Evolutionary conservation across 75 land plant genomes (phyloP), one percentile per base, ranked within the genome.

Genomic region (Pinus tabuliformis): DNA sequence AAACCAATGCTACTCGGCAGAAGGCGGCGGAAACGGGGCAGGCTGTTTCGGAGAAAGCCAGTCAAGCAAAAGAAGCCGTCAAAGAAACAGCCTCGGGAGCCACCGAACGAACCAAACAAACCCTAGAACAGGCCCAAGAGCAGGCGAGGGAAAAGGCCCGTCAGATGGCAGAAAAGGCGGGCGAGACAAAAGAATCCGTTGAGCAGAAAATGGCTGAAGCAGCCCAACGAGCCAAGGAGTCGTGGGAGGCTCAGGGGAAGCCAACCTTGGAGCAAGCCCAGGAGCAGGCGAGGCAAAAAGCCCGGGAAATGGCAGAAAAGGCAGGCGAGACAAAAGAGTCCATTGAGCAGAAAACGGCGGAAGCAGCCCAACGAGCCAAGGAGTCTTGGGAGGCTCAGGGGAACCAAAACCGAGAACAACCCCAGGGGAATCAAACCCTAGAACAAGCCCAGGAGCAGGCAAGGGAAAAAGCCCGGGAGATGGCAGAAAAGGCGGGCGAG

Each of bases 311-410:
- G 71, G 71, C 71, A 1, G 71, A 66, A 9, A 66, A 39, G 13
- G 71, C 71, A 17, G 71, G 71, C 1, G 71, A 66, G 20, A 66
- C 71, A 7, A 66, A 66, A 39, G 71, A 66, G 45, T 39, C 71
- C 4, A 49, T 66, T 17, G 20, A 66, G 71, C 20, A 8, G 13
- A 68, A 68, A 68, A 68, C 42, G 72, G 52, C 24, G 1, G 72
- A 68, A 3, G 72, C 72, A 3, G 26, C 72, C 3, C 22, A 68
- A 20, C 52, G 71, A 39, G 52, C 71, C 12, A 68, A 39, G 22
- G 13, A 36, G n/a, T 20, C 20, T 7, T 4, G 20, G 20, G 12
- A 26, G 12, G 64, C 30, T 15, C 20, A 6, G 17, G 36, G 20
- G 0, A 18, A 39, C 4, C 49, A 66, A 33, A 15, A 49, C 12